phyloP scores from a whole-genome alignment of 2,329 filamentous ascomycete genomes.

The Aureobasidium melanogenum region DNA sequence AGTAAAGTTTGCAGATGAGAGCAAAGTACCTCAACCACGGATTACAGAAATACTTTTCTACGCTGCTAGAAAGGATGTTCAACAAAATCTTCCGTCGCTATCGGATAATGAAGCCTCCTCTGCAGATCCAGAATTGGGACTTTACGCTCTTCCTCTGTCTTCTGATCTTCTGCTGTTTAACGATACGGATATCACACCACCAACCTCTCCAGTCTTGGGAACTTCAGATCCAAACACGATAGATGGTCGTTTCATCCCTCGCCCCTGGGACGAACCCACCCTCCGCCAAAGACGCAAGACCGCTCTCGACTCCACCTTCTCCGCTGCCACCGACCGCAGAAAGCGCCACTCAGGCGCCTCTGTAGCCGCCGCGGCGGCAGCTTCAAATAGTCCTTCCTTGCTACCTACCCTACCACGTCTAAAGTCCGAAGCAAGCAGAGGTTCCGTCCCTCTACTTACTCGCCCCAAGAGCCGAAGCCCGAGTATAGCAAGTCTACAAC shows the following conservation, averaged over 20 bases:
- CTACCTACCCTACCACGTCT: constrained; percentile 23
- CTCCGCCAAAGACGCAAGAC: constrained; percentile 31
- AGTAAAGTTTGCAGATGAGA: constrained; percentile 16
- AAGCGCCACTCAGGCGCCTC: constrained; percentile 34
- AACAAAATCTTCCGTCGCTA: constrained; percentile 24
- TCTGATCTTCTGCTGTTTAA: constrained; percentile 29
- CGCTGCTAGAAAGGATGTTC: constrained; percentile 24
- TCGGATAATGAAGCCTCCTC: constrained; percentile 16
- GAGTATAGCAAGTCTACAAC: constrained; percentile 22
- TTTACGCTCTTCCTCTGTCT: constrained; percentile 36
- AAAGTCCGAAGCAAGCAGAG: constrained; percentile 18
- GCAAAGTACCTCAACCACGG: constrained; percentile 12
- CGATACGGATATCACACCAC: constrained; percentile 17
- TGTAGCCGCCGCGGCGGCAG: constrained; percentile 33
- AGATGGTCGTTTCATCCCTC: constrained; percentile 20
- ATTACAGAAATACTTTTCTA: constrained; percentile 40
- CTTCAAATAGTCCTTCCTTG: not conserved
- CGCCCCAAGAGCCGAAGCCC: constrained; percentile 23
- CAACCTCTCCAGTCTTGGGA: constrained; percentile 18
- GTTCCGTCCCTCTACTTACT: constrained; percentile 17
- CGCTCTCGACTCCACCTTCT: constrained; percentile 35
- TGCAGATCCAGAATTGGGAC: constrained; percentile 17
- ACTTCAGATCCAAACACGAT: constrained; percentile 10
- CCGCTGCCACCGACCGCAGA: constrained; percentile 37
- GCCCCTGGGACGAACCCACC: constrained; percentile 8